Evolutionary conservation across 257 asterid genomes (phyloP), one percentile per base, ranked within the genome.

Genomic region (Capsicum rhomboideum): DNA sequence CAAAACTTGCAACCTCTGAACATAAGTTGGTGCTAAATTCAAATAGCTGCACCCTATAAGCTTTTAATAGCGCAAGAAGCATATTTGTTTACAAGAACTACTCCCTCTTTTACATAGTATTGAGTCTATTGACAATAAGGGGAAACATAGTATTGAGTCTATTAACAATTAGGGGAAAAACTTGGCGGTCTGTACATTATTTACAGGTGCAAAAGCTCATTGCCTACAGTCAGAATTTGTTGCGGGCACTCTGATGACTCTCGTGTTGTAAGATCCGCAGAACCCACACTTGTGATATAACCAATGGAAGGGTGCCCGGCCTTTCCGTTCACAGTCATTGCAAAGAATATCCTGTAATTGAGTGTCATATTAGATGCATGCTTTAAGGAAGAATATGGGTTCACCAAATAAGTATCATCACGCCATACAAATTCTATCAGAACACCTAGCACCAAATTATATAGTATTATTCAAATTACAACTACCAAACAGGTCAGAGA

Each of bases 201-300:
- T 54, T 83, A 85, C 88, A 85, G 61, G 64, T 64, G 37, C 68
- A 83, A 68, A 17, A 40, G 12, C 72, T 28, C 80, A 53, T 29
- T 14, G n/a, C 14, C n/a, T n/a, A n/a, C 90, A 89, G 55, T 80
- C 85, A 18, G 78, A 68, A 83, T 64, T 58, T 29, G 49, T 52
- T 6, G 84, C 13, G 10, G 82, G 50, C n/a, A 68, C 28, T 82
- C 78, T 84, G 83, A 90, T 82, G 64, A 85, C 92, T 69, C 91
- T 88, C 17, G 92, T 87, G 82, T 90, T 90, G 87, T 90, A 90
- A 50, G 92, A 90, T 13, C 88, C 86, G 58, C 92, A 90, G 16
- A 69, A 64, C 50, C 85, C 88, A 64, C 92, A 90, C 74, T 88
- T 90, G 77, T 90, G 92, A 75, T 90, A 90, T 69, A 90, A 50